Conservation (phyloP, 768 basidiomycete species). For the Termitomyces sp. region DNA sequence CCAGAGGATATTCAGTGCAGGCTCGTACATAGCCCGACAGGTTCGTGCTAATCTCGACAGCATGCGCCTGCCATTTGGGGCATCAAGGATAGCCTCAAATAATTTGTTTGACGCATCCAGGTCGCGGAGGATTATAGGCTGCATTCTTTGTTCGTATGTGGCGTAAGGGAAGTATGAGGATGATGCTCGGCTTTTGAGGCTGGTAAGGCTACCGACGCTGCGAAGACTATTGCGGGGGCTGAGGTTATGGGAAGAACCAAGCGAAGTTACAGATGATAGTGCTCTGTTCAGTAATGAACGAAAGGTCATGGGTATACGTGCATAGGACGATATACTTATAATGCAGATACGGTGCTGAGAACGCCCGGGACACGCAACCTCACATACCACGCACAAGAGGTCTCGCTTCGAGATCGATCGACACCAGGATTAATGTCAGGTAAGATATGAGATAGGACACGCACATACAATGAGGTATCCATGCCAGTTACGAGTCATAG, state of each 20-base stretch:
- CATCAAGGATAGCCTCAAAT: constrained; percentile 44
- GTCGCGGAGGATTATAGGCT: constrained; percentile 57
- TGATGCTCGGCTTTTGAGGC: constrained; percentile 22
- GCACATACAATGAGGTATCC: constrained; percentile 12
- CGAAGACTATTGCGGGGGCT: constrained; percentile 30
- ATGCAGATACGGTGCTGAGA: constrained; percentile 35
- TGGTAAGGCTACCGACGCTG: constrained; percentile 21
- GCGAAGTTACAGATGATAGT: constrained; percentile 21
- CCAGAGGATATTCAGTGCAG: constrained; percentile 72
- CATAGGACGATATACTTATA: constrained; percentile 33
- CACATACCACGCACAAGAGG: constrained; percentile 15
- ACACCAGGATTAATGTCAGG: constrained; percentile 13
- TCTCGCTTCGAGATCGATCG: constrained; percentile 26
- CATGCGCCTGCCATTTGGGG: constrained; percentile 62
- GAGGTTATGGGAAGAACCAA: constrained; percentile 20
- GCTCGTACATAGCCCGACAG: constrained; percentile 70
- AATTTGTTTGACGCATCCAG: constrained; percentile 52
- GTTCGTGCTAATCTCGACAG: constrained; percentile 72
- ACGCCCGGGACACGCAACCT: constrained; percentile 35
- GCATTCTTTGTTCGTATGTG: constrained; percentile 45
- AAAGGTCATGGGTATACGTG: constrained; percentile 28
- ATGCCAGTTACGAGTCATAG: constrained; percentile 1
- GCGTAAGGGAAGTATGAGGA: constrained; percentile 38
- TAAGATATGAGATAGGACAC: constrained; percentile 7
- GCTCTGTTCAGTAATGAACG: constrained; percentile 35